Evolutionary conservation across 2,329 filamentous ascomycete genomes (phyloP).

Genomic region (Rhynchosporium agropyri): DNA sequence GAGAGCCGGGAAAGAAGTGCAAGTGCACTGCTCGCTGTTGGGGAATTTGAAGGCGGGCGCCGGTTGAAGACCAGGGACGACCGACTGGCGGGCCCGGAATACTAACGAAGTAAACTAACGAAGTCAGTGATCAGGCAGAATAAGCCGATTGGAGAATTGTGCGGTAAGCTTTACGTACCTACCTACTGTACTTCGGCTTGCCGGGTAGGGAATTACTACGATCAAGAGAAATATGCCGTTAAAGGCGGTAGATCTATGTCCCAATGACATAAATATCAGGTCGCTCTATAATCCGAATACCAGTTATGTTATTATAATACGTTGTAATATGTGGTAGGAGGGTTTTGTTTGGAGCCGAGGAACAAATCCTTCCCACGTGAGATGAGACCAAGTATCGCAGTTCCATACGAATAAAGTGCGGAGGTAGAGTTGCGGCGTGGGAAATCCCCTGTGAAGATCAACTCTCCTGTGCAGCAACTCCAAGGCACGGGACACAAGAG

Average conservation of each 20-base stretch:
- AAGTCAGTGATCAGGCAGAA: neutral
- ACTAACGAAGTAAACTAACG: no score
- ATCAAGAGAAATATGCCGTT: no score
- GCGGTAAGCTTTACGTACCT: no score
- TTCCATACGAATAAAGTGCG: neutral
- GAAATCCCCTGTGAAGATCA: slow-evolving; percentile 16
- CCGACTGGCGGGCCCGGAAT: neutral
- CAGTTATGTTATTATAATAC: no score
- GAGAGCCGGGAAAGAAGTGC: slow-evolving; percentile 1
- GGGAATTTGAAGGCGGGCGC: neutral
- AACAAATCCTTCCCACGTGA: neutral
- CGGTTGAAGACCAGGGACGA: neutral
- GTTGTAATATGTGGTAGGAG: no score
- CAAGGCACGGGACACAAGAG: neutral
- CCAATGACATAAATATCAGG: no score
- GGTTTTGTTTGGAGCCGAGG: no score
- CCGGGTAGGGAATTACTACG: no score
- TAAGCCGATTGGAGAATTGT: neutral
- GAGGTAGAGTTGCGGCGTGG: neutral
- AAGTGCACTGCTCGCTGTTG: neutral
- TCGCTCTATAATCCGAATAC: no score
- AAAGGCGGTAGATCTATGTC: no score
- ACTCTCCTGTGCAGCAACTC: slow-evolving; percentile 9
- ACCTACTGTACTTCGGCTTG: no score
- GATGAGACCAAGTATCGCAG: neutral